Evolutionary conservation across 768 basidiomycete species (phyloP).

Genomic region (Suillus fuscotomentosus): DNA sequence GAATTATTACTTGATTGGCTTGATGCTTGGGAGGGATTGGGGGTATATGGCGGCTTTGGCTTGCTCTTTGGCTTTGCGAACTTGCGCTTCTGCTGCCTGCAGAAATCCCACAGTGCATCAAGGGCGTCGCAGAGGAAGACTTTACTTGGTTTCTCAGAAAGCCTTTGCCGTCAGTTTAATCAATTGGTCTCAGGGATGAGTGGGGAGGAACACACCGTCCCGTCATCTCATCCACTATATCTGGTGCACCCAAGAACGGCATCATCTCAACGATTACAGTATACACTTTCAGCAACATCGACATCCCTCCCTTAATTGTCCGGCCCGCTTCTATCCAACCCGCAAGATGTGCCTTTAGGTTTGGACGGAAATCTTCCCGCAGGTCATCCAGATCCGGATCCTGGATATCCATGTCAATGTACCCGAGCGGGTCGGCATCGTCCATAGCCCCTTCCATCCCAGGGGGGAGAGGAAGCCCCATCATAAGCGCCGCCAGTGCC

Average conservation of each 20-base stretch:
- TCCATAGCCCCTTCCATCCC: constrained; percentile 36
- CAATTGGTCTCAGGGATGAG: background rate
- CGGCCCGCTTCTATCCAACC: constrained; percentile 50
- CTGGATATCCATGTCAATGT: constrained; percentile 47
- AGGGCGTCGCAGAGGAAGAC: constrained; percentile 51
- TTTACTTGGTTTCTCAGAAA: constrained; percentile 56
- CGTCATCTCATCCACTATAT: constrained; percentile 58
- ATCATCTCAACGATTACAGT: constrained; percentile 46
- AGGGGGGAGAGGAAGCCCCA: constrained; percentile 45
- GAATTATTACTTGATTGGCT: background rate
- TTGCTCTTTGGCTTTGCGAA: constrained; percentile 18
- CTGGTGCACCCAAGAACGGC: constrained; percentile 53
- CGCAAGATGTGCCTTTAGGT: constrained; percentile 53
- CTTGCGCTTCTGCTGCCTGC: constrained; percentile 45
- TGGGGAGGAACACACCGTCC: constrained; percentile 37
- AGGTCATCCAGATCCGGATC: constrained; percentile 62
- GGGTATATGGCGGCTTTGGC: background rate
- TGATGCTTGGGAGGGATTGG: background rate
- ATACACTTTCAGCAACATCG: constrained; percentile 41
- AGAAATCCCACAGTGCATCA: constrained; percentile 46
- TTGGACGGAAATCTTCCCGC: constrained; percentile 59
- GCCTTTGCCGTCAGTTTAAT: constrained; percentile 29
- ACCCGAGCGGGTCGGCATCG: constrained; percentile 46
- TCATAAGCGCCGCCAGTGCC: constrained; percentile 66
- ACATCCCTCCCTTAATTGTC: constrained; percentile 37